Percentiles rank a stretch among this genome's conserved stretches.
Evolutionary conservation across 2,329 filamentous ascomycete genomes (phyloP).

Genomic region (Cladophialophora exuberans): DNA sequence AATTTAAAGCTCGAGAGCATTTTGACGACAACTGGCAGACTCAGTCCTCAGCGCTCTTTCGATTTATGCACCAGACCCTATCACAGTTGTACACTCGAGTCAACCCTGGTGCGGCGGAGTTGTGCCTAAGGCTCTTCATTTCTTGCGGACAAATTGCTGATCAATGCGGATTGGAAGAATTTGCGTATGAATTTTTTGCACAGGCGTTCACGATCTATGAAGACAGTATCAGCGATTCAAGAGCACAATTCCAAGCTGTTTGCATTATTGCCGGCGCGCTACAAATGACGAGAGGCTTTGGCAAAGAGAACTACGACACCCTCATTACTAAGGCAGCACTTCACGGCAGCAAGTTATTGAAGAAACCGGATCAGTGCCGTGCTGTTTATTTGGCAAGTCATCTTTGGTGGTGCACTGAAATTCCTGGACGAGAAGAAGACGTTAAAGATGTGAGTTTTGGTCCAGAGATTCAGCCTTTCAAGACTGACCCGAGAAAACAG

Average conservation of each 20-base stretch:
- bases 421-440: constrained; percentile 77
- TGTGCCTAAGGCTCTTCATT: constrained; percentile 86
- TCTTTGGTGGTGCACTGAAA: constrained; percentile 95
- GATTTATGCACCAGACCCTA: constrained; percentile 89
- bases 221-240: constrained; percentile 91
- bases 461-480: neutral
- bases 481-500: constrained; percentile 50
- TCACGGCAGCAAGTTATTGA: constrained; percentile 93
- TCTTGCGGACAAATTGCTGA: constrained; percentile 92
- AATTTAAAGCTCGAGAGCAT: constrained; percentile 89
- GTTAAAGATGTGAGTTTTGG: constrained; percentile 68
- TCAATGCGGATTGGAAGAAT: constrained; percentile 88
- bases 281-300: constrained; percentile 86
- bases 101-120: constrained; percentile 78
- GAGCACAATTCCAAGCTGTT: constrained; percentile 96
- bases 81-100: constrained; percentile 87
- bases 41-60: constrained; percentile 81
- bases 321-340: constrained; percentile 96
- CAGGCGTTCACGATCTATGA: constrained; percentile 99
- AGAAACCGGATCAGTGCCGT: constrained; percentile 97
- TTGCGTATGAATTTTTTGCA: constrained; percentile 96
- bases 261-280: constrained; percentile 89
- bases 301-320: constrained; percentile 97
- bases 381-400: constrained; percentile 97
- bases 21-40: constrained; percentile 74